Evolutionary conservation across 495 filamentous ascomycete species (phyloP).

Genomic region (Cercophora samala): DNA sequence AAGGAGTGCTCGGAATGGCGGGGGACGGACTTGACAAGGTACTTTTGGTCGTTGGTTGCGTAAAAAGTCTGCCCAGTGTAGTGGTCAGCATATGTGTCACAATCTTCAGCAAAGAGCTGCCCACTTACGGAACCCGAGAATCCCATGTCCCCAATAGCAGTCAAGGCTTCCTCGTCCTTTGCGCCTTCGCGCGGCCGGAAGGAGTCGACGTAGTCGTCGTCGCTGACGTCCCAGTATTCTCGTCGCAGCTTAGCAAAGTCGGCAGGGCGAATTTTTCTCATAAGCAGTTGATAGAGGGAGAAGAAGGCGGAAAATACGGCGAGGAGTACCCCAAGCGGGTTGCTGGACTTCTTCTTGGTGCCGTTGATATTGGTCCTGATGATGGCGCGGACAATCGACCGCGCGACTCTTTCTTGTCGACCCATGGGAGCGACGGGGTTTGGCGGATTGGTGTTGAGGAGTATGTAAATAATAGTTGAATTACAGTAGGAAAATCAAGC

Average conservation of each 20-base stretch:
- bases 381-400: slow-evolving; percentile 39
- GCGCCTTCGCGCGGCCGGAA: slow-evolving; percentile 22
- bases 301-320: slow-evolving; percentile 37
- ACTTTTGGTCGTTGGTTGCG: slow-evolving; percentile 56
- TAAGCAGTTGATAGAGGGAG: slow-evolving; percentile 37
- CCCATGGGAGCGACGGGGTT: slow-evolving; percentile 21
- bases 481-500: not conserved
- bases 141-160: slow-evolving; percentile 36
- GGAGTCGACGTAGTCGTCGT: slow-evolving; percentile 28
- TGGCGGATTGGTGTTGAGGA: not conserved
- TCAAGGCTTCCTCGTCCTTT: slow-evolving; percentile 25
- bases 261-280: slow-evolving; percentile 38
- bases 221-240: slow-evolving; percentile 29
- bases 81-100: too few species aligned
- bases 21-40: slow-evolving; percentile 64
- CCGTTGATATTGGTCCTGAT: slow-evolving; percentile 26
- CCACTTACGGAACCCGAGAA: slow-evolving; percentile 37
- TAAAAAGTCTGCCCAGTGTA: slow-evolving; percentile 57
- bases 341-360: slow-evolving; percentile 13
- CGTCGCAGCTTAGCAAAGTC: slow-evolving; percentile 36
- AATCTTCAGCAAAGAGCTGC: too few species aligned
- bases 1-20: slow-evolving; percentile 64
- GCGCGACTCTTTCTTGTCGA: slow-evolving; percentile 31
- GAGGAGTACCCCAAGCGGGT: slow-evolving; percentile 25
- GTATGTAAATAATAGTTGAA: not conserved